phyloP scores from a whole-genome alignment of 306 rosid species.

The Cucumis melo region DNA sequence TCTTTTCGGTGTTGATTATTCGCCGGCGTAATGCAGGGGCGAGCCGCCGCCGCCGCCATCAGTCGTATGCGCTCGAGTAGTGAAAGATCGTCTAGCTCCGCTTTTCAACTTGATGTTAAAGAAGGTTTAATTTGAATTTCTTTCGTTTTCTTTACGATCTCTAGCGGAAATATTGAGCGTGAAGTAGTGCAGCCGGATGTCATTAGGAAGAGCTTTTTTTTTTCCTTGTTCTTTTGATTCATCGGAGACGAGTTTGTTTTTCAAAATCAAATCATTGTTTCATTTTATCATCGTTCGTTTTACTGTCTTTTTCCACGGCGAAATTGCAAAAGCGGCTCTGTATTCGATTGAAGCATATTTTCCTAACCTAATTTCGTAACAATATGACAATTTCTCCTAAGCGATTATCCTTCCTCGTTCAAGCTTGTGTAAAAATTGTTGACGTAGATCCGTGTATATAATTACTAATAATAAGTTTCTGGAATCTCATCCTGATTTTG shows the following conservation, averaged over 20 bases:
- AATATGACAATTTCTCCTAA: neutral
- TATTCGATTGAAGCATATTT: neutral
- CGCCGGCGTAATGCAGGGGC: slow-evolving; percentile 32
- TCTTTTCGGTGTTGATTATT: slow-evolving; percentile 14
- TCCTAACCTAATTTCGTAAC: neutral
- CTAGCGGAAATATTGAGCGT: neutral
- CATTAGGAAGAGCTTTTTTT: neutral
- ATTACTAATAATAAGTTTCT: neutral
- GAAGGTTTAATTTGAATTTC: slow-evolving; percentile 25
- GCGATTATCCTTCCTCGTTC: neutral
- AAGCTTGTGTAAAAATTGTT: neutral
- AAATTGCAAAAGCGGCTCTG: neutral
- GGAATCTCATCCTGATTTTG: neutral
- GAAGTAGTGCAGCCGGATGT: neutral
- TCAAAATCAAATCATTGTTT: neutral
- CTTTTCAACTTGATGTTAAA: slow-evolving; percentile 35
- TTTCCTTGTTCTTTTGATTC: neutral
- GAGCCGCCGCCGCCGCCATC: slow-evolving; percentile 21
- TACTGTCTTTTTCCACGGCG: neutral
- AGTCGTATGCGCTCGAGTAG: slow-evolving; percentile 56
- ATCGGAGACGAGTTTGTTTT: neutral
- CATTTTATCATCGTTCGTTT: neutral
- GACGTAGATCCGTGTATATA: neutral
- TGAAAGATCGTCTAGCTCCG: slow-evolving; percentile 57
- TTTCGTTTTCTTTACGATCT: neutral